Evolutionary conservation across 352 stramenopile genomes (phyloP), one percentile per base, ranked within the genome.

Genomic region (Phytopythium cucurbitacearum): DNA sequence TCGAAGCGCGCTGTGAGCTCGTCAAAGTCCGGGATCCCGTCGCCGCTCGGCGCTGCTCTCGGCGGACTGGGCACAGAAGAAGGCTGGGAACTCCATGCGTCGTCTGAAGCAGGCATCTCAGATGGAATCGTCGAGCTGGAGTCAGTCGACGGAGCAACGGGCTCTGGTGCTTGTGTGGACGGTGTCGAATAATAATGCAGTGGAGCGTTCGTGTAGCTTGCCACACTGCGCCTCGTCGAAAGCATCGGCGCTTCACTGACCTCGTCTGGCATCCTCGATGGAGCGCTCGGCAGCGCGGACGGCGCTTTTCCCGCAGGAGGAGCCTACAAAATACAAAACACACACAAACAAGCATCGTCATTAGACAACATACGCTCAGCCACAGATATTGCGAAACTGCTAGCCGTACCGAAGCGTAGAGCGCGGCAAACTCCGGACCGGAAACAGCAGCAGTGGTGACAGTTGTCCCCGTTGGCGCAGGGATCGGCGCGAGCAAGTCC

Each of bases 1-100:
- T 96, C 85, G 64, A 98, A 98, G 28, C 91, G 85, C 8, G 89
- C 89, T 2, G 91, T 96, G 51, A 98, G 82, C 61, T 97, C 89
- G 51, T 97, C 87, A 69, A 97, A 98, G 63, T 96, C 85, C 11
- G 85, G 83, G 4, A 91, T 66, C 5, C 73, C 82, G 16, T 79
- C 73, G 7, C 60, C 51, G 13, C 51, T 33, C 12, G 55, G 42
- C 7, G 53, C 33, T 47, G 57, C 43, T 12, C 54, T 28, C 28
- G 58, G 28, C 12, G 57, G 44, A 40, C 51, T 11, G 39, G 52
- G 7, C 21, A 9, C 34, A 40, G 53, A 11, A 55, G 60, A n/a
- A 48, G 21, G 9, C 46, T 64, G 21, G 21, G 21, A 28, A 28
- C 21, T 28, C 21, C 21, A 36, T 15, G 7, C 15, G 9, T 5